Evolutionary conservation across 306 rosid genomes (phyloP).

Genomic region (Castanopsis chinensis): DNA sequence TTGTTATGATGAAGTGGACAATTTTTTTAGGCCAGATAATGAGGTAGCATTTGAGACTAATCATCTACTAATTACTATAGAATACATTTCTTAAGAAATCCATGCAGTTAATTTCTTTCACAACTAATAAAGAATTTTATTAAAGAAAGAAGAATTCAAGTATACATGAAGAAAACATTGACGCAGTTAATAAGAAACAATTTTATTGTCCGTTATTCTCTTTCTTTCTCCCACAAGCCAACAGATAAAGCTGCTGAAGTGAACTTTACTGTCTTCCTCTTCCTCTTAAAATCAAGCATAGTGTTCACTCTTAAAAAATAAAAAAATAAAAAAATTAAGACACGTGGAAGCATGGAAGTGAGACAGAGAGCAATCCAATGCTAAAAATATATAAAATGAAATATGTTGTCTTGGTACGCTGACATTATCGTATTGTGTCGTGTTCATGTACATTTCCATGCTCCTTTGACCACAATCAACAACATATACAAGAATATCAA

Average conservation of each 20-base stretch:
- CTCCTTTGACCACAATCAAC: no score
- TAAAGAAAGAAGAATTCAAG: no score
- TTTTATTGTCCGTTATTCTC: neutral
- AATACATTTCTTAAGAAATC: neutral
- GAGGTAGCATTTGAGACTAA: neutral
- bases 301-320: neutral
- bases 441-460: no score
- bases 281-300: neutral
- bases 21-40: neutral
- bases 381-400: no score
- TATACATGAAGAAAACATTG: neutral
- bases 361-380: neutral
- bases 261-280: neutral
- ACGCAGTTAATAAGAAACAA: neutral
- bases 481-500: no score
- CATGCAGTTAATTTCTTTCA: neutral
- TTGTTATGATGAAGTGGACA: neutral
- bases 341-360: neutral
- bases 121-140: no score
- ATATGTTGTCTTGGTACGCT: no score
- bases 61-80: neutral
- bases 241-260: neutral
- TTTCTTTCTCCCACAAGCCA: neutral
- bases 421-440: no score
- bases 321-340: neutral